phyloP scores from a whole-genome alignment of 345 rosid species.

The Clausena lansium region DNA sequence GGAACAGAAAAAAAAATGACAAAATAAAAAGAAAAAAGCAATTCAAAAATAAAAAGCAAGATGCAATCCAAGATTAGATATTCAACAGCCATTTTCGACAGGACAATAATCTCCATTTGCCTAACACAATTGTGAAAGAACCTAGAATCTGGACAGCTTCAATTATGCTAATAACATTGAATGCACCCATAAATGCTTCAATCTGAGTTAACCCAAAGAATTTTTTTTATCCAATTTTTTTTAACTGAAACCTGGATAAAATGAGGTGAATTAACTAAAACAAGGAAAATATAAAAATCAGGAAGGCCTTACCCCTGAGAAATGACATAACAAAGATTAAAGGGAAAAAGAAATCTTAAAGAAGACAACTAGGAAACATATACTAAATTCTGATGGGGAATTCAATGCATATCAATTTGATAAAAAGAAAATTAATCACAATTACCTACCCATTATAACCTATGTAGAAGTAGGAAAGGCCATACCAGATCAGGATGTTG shows the following conservation, averaged over 20 bases:
- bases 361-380: not conserved
- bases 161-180: not conserved
- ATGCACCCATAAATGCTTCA: not conserved
- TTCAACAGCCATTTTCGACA: not conserved
- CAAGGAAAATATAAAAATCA: not conserved
- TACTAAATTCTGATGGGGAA: not conserved
- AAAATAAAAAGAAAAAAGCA: not conserved
- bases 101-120: not conserved
- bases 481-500: constrained; percentile 64
- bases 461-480: constrained; percentile 1
- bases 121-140: not conserved
- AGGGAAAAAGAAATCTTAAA: not conserved
- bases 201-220: not conserved
- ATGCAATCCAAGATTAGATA: not conserved
- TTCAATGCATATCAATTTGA: not conserved
- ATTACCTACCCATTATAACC: too few species aligned
- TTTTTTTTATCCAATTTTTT: too few species aligned
- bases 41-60: not conserved
- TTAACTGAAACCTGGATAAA: not conserved
- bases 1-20: not conserved
- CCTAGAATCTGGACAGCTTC: not conserved
- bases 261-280: too few species aligned
- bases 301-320: not conserved
- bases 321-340: constrained; percentile 9
- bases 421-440: too few species aligned